Evolutionary conservation across 768 basidiomycete species (phyloP).

Genomic region (Trametes gibbosa): DNA sequence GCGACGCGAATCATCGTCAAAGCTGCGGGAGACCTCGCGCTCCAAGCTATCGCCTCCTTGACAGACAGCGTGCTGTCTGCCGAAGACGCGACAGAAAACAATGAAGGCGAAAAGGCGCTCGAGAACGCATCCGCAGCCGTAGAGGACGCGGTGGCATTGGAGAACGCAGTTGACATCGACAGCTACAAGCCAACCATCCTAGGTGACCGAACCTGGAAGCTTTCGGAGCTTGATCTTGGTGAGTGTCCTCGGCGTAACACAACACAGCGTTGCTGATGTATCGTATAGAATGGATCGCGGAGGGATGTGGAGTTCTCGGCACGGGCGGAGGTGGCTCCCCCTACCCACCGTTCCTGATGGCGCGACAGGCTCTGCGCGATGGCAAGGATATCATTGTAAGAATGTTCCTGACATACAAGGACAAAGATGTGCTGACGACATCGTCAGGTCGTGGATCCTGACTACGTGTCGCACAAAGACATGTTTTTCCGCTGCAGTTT

Average conservation of each 20-base stretch:
- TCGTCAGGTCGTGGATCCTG: constrained; percentile 29
- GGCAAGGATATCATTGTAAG: constrained; percentile 34
- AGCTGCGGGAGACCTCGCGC: constrained; percentile 54
- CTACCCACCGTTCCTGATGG: constrained; percentile 47
- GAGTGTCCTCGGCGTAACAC: constrained; percentile 37
- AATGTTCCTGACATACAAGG: background rate
- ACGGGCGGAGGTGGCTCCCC: constrained; percentile 65
- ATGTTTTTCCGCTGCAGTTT: constrained; percentile 27
- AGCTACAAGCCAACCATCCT: constrained; percentile 24
- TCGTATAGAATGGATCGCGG: constrained; percentile 53
- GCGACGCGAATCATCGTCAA: constrained; percentile 56
- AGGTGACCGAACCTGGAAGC: constrained; percentile 18
- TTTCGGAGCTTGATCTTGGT: constrained; percentile 32
- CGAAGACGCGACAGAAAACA: background rate
- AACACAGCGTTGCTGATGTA: background rate
- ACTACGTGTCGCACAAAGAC: constrained; percentile 41
- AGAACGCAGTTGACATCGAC: constrained; percentile 19
- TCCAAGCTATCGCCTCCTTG: constrained; percentile 4
- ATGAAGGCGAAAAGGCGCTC: constrained; percentile 15
- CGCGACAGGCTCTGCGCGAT: constrained; percentile 50
- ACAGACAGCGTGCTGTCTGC: background rate
- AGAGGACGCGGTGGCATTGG: background rate
- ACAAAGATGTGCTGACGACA: background rate
- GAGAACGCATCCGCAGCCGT: background rate
- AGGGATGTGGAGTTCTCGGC: constrained; percentile 62